Conservation (phyloP, 202 grass and related monocot genomes). For the Zizania palustris region DNA sequence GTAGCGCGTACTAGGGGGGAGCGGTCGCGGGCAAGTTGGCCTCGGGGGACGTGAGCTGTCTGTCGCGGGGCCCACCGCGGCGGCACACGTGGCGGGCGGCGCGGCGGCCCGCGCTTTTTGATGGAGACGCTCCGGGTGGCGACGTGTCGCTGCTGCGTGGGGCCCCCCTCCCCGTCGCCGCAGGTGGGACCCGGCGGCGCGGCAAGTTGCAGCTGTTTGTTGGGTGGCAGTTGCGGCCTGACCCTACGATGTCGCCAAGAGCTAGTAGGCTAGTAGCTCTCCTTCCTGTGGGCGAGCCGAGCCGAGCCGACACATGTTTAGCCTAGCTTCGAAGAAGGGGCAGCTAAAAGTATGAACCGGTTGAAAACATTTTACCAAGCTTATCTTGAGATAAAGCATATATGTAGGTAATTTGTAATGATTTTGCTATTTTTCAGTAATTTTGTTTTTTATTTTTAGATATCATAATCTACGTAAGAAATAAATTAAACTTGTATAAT, state of each 20-base stretch:
- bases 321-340: too few relatives aligned
- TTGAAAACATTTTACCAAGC: not conserved
- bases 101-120: constrained; percentile 48
- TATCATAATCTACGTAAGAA: too few relatives aligned
- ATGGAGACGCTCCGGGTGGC: too few relatives aligned
- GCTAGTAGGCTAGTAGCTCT: not conserved
- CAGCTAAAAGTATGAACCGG: not conserved
- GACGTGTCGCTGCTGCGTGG: constrained; percentile 32
- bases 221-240: constrained; percentile 45
- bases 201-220: constrained; percentile 41
- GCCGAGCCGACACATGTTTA: not conserved
- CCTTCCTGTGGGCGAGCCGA: not conserved
- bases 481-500: too few relatives aligned
- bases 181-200: not conserved
- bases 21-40: constrained; percentile 39
- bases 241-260: constrained; percentile 23
- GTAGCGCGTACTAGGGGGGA: too few relatives aligned
- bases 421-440: too few relatives aligned
- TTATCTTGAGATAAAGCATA: too few relatives aligned
- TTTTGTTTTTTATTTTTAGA: too few relatives aligned
- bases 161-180: too few relatives aligned
- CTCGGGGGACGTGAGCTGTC: constrained; percentile 43
- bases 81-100: constrained; percentile 51
- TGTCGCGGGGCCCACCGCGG: constrained; percentile 33
- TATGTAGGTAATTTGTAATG: too few relatives aligned